Conservation (phyloP, 331 rosid species). For the Erythrophleum ivorense region DNA sequence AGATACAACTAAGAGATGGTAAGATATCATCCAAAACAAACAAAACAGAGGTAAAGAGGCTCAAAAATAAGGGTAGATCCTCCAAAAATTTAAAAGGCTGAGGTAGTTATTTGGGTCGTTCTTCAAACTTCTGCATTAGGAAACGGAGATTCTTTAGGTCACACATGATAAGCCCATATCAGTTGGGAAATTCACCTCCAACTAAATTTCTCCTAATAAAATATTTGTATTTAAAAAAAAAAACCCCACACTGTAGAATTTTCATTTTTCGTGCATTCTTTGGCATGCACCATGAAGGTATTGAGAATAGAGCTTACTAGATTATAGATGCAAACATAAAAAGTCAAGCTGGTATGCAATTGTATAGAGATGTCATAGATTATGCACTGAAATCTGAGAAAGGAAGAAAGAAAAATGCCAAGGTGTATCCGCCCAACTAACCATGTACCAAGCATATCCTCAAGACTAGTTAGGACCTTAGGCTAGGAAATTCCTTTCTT, state of each 20-base stretch:
- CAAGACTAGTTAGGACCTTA: neutral
- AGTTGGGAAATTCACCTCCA: neutral
- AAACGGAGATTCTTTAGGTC: neutral
- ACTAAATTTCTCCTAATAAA: neutral
- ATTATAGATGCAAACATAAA: neutral
- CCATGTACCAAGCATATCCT: neutral
- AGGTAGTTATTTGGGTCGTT: neutral
- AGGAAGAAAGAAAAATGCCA: neutral
- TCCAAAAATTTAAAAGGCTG: too few species aligned
- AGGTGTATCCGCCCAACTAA: neutral
- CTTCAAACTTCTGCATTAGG: neutral
- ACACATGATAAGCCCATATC: neutral
- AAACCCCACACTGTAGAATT: neutral
- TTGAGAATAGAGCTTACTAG: neutral
- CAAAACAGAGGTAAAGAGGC: too few species aligned
- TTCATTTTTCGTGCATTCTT: neutral
- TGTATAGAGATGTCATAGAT: neutral
- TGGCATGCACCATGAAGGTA: neutral
- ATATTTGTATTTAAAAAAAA: neutral
- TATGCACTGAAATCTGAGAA: neutral
- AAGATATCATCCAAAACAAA: neutral
- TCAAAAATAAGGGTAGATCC: too few species aligned
- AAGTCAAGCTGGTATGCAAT: neutral
- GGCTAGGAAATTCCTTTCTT: neutral
- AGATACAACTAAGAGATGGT: too few species aligned